Base-by-base conservation (phyloP, 257 asterid genomes). In the Rhazya stricta region DNA sequence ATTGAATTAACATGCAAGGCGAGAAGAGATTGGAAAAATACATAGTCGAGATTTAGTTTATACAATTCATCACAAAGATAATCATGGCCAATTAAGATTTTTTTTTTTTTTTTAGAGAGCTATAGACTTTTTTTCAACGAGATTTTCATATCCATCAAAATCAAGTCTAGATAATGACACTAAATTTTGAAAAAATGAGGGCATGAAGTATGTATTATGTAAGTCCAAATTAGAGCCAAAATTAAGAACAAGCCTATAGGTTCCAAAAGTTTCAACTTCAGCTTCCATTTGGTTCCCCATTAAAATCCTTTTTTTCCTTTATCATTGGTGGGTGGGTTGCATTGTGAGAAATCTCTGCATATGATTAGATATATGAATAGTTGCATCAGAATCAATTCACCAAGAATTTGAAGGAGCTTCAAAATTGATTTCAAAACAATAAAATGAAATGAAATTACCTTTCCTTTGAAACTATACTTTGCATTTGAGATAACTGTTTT, bases 71-170 rank as follows among this genome's bases (percentile, higher is more conserved):
- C n/a, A n/a, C n/a, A n/a, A n/a, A n/a, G n/a, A n/a, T n/a, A n/a
- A n/a, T n/a, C n/a, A n/a, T n/a, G n/a, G n/a, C n/a, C n/a, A n/a
- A n/a, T n/a, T n/a, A n/a, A n/a, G n/a, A n/a, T n/a, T n/a, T n/a
- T n/a, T n/a, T n/a, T n/a, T n/a, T n/a, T n/a, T n/a, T n/a, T n/a
- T n/a, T n/a, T n/a, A n/a, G n/a, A 39, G 7, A 71, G 36, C n/a
- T 48, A 71, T 23, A 10, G 39, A 32, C 9, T 51, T 37, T 18
- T 60, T 29, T 39, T 58, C 77, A 32, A 60, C 18, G 3, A 41
- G 65, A 32, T 19, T 21, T 18, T 74, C 21, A 62, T 75, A 66
- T 42, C 73, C 73, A 46, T 75, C 66, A 43, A 45, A 36, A 67
- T 29, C 69, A 67, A 32, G 54, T 36, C 19, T 11, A 19, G 3